phyloP scores from a whole-genome alignment of 805 yeast genomes.

The Nakazawaea molendinolei region DNA sequence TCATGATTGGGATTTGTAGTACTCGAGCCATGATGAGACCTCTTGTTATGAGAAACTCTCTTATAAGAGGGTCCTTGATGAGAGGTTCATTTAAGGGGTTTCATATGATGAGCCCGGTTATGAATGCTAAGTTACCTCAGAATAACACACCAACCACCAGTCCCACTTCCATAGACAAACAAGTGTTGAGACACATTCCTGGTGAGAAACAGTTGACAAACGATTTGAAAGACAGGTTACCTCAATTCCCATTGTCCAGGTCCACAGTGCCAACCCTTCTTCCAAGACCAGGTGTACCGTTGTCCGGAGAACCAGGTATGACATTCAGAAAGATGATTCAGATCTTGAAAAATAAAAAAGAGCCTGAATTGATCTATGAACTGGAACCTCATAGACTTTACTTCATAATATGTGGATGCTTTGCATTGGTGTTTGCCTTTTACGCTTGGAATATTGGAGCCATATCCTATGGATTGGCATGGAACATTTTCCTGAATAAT shows the following conservation, averaged over 20 bases:
- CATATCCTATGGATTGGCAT: constrained; percentile 24
- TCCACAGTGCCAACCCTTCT: constrained; percentile 60
- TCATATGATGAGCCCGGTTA: not conserved
- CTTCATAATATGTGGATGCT: constrained; percentile 60
- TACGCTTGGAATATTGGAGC: constrained; percentile 47
- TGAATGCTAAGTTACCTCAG: not conserved
- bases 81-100: too few relatives aligned
- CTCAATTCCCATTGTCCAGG: constrained; percentile 58
- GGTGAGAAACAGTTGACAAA: constrained; percentile 43
- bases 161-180: constrained; percentile 19
- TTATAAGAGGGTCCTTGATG: not conserved
- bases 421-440: constrained; percentile 62
- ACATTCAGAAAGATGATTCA: constrained; percentile 58
- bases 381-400: constrained; percentile 78
- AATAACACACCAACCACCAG: not conserved
- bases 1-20: too few relatives aligned
- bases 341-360: constrained; percentile 42
- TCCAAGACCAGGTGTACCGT: constrained; percentile 75
- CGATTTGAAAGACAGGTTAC: constrained; percentile 51
- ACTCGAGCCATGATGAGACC: too few relatives aligned
- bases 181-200: constrained; percentile 42
- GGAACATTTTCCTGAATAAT: constrained; percentile 21
- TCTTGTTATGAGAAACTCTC: too few relatives aligned
- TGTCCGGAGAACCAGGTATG: constrained; percentile 44
- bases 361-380: constrained; percentile 74